Base-by-base conservation (phyloP, 768 basidiomycete genomes). In the Amanita phalloides region DNA sequence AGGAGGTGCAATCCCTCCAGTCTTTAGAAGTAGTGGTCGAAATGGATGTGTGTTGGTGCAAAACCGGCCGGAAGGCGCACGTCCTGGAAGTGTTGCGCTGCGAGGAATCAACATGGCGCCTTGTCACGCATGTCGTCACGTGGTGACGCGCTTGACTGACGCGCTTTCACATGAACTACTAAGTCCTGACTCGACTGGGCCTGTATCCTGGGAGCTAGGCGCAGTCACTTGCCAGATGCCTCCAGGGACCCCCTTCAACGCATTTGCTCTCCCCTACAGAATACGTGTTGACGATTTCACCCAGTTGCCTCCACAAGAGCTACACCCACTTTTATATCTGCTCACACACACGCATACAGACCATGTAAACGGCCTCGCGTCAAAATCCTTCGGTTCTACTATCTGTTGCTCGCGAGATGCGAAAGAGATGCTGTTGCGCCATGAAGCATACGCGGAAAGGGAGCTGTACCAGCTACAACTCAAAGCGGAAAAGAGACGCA, bases 321-420 rank as follows among this genome's bases (percentile, higher is more conserved):
- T 66, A 39, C 51, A 68, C 7, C 71, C 75, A 4, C 65, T 74
- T 4, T 71, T 92, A 9, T 79, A 90, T 62, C 77, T 96, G n/a
- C 76, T 96, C 49, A 82, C 86, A 0, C 92, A 96, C 62, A 88
- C 91, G 0, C 94, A 95, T 66, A 76, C 91, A 0, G 93, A 95
- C 66, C 93, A 96, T 61, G 74, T 91, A 48, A 68, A 66, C 39
- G 92, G 94, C 3, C 74, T 96, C 25, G 74, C 81, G 17, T 77
- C 86, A 21, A 79, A 81, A 53, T 83, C 81, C 0, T 93, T 94
- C 60, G 80, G 77, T 2, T 78, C 80, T 39, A 71, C 69, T 2
- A 79, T 96, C 7, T 66, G 88, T 51, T 94, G 91, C 66, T 90
- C 92, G 0, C 65, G 71, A 4, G 87, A 92, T 63, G 84, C 93